Base-by-base conservation (phyloP, 805 yeast genomes). In the Zygosaccharomyces bailii region DNA sequence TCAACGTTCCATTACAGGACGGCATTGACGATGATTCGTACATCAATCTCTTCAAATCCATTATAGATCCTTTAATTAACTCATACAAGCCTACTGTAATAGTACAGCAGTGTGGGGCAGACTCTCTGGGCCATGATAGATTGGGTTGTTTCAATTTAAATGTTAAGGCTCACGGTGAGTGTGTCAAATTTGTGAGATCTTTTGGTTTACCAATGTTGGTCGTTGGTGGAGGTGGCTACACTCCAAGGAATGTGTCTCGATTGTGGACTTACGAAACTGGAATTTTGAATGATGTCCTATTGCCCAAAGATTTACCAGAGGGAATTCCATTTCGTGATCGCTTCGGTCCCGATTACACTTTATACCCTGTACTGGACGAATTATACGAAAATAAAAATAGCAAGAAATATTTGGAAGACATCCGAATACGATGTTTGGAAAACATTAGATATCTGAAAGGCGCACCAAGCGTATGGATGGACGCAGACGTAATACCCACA, bases 91-190 rank as follows among this genome's bases (percentile, higher is more conserved):
- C 99, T 1, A 80, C 95, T 6, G 97, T 96, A 0, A 84, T 93
- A 49, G 96, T 93, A n/a, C 78, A 90, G 52, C 99, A 93, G 68
- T 89, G 97, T 71, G 99, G 99, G 38, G 99, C 97, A 21, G 99
- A 93, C 65, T 90, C 98, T 1, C 73, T 93, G 41, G 88, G 95
- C 32, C 96, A 97, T 33, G 99, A 93, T 71, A 78, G 96, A 55
- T 73, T 95, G 47, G 99, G 99, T 24, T 87, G 96, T 59, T 95
- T 95, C 71, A 93, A 95, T 63, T 76, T 93, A 51, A 87, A 93
- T 45, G 90, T 91, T 79, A 74, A 73, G 44, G 98, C 96, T 0
- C 99, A 95, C 64, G 98, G 97, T 32, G 95, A 91, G 66, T 93
- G 99, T 72, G 87, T 91, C 41, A 81, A 84, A 55, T 91, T 79